Conservation (phyloP, 768 basidiomycete genomes). For the Hypsizygus marmoreus region DNA sequence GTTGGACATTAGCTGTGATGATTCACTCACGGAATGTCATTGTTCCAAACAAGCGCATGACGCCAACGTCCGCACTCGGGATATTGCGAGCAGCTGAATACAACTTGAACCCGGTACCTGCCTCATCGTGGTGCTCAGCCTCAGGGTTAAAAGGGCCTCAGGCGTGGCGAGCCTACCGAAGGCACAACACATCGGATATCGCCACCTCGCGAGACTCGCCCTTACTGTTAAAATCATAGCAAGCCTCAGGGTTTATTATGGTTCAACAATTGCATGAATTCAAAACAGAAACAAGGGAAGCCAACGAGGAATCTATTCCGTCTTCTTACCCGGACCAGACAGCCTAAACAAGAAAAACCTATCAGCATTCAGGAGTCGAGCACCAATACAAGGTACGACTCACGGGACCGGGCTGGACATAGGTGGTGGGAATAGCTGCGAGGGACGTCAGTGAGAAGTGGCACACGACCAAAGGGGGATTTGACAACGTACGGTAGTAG, state of each 20-base stretch:
- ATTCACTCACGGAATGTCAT: background rate
- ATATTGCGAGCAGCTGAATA: too few species aligned
- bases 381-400: background rate
- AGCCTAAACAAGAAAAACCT: background rate
- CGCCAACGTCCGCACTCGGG: background rate
- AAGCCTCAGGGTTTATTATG: background rate
- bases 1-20: background rate
- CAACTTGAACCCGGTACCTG: too few species aligned
- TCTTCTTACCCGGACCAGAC: conserved; percentile 8
- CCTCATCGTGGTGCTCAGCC: too few species aligned
- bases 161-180: too few species aligned
- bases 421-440: conserved; percentile 12
- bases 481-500: conserved; percentile 10
- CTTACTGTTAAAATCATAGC: too few species aligned
- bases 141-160: too few species aligned
- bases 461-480: background rate
- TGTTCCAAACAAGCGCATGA: background rate
- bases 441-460: background rate
- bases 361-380: background rate
- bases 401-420: conserved; percentile 15
- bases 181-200: too few species aligned
- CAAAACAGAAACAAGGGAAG: too few species aligned
- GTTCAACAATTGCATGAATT: background rate
- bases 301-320: background rate
- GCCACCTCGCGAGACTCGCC: too few species aligned